Base-by-base conservation (phyloP, 352 stramenopile genomes). In the Phytophthora capsici region DNA sequence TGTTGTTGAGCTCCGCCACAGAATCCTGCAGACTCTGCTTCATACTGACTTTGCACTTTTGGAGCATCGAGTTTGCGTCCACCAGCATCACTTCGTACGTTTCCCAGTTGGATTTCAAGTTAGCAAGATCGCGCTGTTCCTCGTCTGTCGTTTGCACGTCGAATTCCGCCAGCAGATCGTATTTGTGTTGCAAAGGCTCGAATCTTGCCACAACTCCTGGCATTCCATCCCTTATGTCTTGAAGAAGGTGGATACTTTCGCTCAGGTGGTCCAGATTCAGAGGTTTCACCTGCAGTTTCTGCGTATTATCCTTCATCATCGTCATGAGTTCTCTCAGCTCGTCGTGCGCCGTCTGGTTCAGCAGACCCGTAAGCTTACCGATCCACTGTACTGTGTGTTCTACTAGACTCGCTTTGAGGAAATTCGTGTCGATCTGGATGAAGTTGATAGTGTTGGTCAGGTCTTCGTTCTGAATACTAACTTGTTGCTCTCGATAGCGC, bases 1-100 rank as follows among this genome's bases (percentile, higher is more conserved):
- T 90, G 9, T 75, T 82, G 62, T 93, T 93, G 20, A 97, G 72
- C 58, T 95, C 89, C 0, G 82, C 81, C 9, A 98, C 84, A 2
- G 85, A 95, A 54, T 95, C 90, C 63, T 98, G 92, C 2, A 99
- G 73, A 36, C 96, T 97, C 60, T 97, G 89, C 67, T 98, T 98
- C 95, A 98, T 98, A 49, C 90, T 98, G 17, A 96, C 69, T 77
- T 98, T 98, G 71, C 86, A 94, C 56, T 97, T 97, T 48, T 98
- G 90, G 28, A 98, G 63, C 78, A 95, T 94, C 23, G 86, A 84
- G 41, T 98, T 95, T 0, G 89, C 84, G 43, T 96, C 84, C 3
- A 89, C 75, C 16, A 97, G 67, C 80, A 95, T 92, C 7, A 70
- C 72, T 61, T 96, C 82, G 54, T 96, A 98, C 4, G 73, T 66